Evolutionary conservation across 1,139 yeast species (phyloP).

Genomic region (Suhomyces taliae): DNA sequence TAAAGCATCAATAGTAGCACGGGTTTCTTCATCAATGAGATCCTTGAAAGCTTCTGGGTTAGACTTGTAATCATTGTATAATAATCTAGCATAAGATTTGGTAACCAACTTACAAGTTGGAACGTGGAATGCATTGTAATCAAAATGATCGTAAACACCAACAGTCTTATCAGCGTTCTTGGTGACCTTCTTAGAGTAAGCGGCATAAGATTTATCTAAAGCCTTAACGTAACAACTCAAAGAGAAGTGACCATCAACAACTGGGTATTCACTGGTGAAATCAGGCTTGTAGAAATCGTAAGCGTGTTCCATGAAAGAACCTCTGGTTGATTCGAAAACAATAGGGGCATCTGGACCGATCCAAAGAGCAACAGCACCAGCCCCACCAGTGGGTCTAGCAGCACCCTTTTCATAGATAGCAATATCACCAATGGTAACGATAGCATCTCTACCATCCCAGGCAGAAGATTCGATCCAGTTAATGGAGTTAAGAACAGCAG

Average conservation of each 20-base stretch:
- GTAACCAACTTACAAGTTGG: slow-evolving; percentile 96
- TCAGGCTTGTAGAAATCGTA: slow-evolving; percentile 98
- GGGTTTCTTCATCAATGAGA: slow-evolving; percentile 53
- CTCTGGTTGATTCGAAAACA: slow-evolving; percentile 85
- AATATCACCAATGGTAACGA: slow-evolving; percentile 96
- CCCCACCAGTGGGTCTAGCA: slow-evolving; percentile 99
- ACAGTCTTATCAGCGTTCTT: slow-evolving; percentile 56
- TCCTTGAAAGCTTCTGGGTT: slow-evolving; percentile 62
- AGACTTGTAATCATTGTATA: slow-evolving; percentile 81
- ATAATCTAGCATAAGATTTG: slow-evolving; percentile 89
- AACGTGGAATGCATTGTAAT: slow-evolving; percentile 95
- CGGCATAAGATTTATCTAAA: slow-evolving; percentile 78
- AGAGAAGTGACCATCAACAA: slow-evolving; percentile 96
- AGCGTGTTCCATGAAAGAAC: slow-evolving; percentile 93
- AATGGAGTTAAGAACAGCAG: slow-evolving; percentile 87
- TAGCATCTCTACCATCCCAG: slow-evolving; percentile 99
- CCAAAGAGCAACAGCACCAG: slow-evolving; percentile 92
- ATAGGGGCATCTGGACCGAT: slow-evolving; percentile 98
- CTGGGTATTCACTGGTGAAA: slow-evolving; percentile 94
- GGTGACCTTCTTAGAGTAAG: slow-evolving; percentile 79
- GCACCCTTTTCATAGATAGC: slow-evolving; percentile 97
- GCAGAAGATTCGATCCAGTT: slow-evolving; percentile 96
- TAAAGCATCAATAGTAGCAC: slow-evolving; percentile 51
- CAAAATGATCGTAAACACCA: slow-evolving; percentile 72
- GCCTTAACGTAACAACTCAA: slow-evolving; percentile 93